A percentile compares a stretch with the other conserved stretches of the same genome.
phyloP scores from a whole-genome alignment of 1,284 basidiomycete species.

The Ganoderma sinense region DNA sequence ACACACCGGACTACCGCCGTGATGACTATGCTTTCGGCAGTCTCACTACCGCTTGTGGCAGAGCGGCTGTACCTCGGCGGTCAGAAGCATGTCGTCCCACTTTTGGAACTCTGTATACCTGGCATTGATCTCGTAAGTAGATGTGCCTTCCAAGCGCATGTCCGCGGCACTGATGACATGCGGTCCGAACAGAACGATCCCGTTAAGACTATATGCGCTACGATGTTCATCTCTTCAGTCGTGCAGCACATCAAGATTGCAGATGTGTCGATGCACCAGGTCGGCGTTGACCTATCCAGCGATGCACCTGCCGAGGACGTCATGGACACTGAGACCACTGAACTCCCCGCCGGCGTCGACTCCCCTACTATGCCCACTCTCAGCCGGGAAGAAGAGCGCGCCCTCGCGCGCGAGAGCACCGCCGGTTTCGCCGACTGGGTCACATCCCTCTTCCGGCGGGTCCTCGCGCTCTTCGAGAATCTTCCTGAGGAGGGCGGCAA shows the following conservation, averaged over 20 bases:
- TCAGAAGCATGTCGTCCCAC: constrained; percentile 88
- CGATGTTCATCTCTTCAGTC: constrained; percentile 81
- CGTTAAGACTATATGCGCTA: constrained; percentile 86
- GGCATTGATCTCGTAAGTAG: constrained; percentile 83
- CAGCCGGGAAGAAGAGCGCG: constrained; percentile 76
- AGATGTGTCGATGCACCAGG: constrained; percentile 72
- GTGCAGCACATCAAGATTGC: constrained; percentile 87
- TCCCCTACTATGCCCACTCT: constrained; percentile 56
- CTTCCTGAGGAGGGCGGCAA: constrained; percentile 93
- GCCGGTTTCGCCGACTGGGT: constrained; percentile 93
- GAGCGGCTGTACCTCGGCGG: constrained; percentile 86
- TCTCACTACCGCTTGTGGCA: constrained; percentile 82
- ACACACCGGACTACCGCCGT: constrained; percentile 94
- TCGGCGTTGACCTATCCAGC: constrained; percentile 59
- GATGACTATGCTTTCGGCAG: constrained; percentile 86
- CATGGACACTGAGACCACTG: constrained; percentile 59
- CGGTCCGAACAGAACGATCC: constrained; percentile 80
- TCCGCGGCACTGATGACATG: constrained; percentile 7
- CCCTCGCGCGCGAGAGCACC: constrained; percentile 80
- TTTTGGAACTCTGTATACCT: constrained; percentile 91
- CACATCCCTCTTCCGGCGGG: constrained; percentile 84
- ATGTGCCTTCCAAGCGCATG: constrained; percentile 1
- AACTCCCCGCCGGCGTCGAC: constrained; percentile 64
- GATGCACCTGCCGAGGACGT: constrained; percentile 60
- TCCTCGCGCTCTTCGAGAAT: constrained; percentile 91